Conservation (phyloP, 768 basidiomycete species). For the Leccinum longicurvipes region DNA sequence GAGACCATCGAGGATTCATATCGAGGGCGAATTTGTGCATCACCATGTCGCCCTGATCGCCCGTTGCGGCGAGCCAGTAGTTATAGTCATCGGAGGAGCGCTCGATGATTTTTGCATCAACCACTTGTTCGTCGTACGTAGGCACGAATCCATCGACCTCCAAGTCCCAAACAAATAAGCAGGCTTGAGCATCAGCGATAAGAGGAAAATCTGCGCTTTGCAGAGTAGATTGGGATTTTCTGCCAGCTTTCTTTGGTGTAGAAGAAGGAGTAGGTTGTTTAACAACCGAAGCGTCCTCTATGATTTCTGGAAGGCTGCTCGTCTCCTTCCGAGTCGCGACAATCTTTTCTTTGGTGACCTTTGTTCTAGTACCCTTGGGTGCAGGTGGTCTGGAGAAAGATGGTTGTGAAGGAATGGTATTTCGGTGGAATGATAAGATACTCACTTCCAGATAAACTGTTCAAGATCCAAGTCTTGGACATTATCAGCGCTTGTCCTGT, state of each 20-base stretch:
- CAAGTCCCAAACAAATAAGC: constrained; percentile 62
- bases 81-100: constrained; percentile 44
- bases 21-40: constrained; percentile 62
- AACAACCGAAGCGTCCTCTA: constrained; percentile 1
- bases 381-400: constrained; percentile 21
- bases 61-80: constrained; percentile 59
- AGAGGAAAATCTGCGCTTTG: constrained; percentile 18
- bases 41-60: constrained; percentile 47
- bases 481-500: constrained; percentile 66
- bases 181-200: constrained; percentile 44
- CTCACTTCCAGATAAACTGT: constrained; percentile 81
- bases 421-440: constrained; percentile 11
- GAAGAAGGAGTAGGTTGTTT: constrained; percentile 14
- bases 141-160: constrained; percentile 44
- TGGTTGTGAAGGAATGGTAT: neutral
- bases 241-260: constrained; percentile 11
- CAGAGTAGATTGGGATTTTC: constrained; percentile 19
- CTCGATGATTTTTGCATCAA: constrained; percentile 52
- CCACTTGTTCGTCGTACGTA: constrained; percentile 50
- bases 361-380: constrained; percentile 18
- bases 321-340: constrained; percentile 4
- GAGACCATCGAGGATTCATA: constrained; percentile 71
- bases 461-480: constrained; percentile 66
- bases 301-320: constrained; percentile 1
- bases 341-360: constrained; percentile 15